These are phyloP conservation scores for Cyberlindnera xishuangbannaensis DNA, from an alignment of 805 yeast species.

Conservation along the genomic window DNA sequence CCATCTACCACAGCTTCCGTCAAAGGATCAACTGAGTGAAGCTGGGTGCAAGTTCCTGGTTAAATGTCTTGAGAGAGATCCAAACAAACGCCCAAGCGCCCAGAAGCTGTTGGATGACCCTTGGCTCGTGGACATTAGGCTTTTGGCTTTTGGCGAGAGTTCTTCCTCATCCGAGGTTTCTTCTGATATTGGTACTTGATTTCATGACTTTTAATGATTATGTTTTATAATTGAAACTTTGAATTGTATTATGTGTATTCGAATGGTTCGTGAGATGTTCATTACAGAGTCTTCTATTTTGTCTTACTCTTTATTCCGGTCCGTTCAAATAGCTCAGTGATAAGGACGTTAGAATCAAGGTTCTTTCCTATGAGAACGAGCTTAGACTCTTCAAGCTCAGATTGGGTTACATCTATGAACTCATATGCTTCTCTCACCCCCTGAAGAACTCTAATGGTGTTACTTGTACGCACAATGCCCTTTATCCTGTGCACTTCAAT, in stretches of 20 bases:
- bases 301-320: conserved; percentile 2
- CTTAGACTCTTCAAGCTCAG: conserved; percentile 42
- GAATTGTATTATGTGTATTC: neutral
- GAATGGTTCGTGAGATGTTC: neutral
- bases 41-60: conserved; percentile 68
- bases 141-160: conserved; percentile 56
- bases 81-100: conserved; percentile 75
- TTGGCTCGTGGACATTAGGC: conserved; percentile 74
- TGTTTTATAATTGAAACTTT: neutral
- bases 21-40: conserved; percentile 67
- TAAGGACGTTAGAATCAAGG: conserved; percentile 34
- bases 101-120: conserved; percentile 82
- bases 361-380: conserved; percentile 74
- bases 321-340: conserved; percentile 26
- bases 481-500: conserved; percentile 79
- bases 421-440: conserved; percentile 95
- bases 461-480: conserved; percentile 54
- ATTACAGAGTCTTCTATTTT: neutral
- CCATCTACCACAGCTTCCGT: conserved; percentile 81
- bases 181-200: conserved; percentile 18
- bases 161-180: conserved; percentile 23
- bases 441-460: conserved; percentile 43
- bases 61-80: conserved; percentile 77
- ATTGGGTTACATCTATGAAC: conserved; percentile 41
- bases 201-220: neutral